Evolutionary conservation across 306 rosid genomes (phyloP).

Genomic region (Quillaja saponaria): DNA sequence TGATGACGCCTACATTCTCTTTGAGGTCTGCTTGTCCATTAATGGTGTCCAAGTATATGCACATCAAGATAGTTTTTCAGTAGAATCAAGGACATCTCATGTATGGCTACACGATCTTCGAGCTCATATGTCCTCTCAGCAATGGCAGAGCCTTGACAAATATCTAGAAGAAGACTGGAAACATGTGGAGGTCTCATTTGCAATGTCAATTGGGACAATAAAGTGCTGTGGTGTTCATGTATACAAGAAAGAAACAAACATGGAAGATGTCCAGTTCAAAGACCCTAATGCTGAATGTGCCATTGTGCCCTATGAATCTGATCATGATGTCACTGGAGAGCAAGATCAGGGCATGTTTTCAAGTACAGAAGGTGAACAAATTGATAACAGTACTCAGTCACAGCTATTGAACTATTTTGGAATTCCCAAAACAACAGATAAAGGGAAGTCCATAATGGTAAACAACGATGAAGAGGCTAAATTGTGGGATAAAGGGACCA

Average conservation of each 20-base stretch:
- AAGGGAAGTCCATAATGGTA: too few relatives aligned
- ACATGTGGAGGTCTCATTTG: not conserved
- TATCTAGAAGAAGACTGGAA: constrained; percentile 20
- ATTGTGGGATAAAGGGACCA: too few relatives aligned
- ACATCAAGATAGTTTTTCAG: not conserved
- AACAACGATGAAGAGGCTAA: too few relatives aligned
- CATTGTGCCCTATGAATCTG: too few relatives aligned
- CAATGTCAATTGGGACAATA: not conserved
- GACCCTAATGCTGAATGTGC: too few relatives aligned
- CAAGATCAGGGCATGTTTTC: too few relatives aligned
- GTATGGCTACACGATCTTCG: not conserved
- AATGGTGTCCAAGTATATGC: not conserved
- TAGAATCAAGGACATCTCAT: not conserved
- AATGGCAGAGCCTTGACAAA: not conserved
- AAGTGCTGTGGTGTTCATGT: not conserved
- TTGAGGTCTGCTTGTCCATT: not conserved
- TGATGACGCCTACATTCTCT: not conserved
- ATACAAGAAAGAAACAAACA: not conserved
- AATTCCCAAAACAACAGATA: too few relatives aligned
- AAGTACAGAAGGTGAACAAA: too few relatives aligned
- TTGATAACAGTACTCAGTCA: too few relatives aligned
- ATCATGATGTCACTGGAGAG: too few relatives aligned
- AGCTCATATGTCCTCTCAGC: not conserved
- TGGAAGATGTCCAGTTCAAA: too few relatives aligned
- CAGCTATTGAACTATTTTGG: too few relatives aligned